Evolutionary conservation across 1,284 basidiomycete genomes (phyloP), one percentile per base, ranked within the genome.

Genomic region (Cryptococcus jaspeensis): DNA sequence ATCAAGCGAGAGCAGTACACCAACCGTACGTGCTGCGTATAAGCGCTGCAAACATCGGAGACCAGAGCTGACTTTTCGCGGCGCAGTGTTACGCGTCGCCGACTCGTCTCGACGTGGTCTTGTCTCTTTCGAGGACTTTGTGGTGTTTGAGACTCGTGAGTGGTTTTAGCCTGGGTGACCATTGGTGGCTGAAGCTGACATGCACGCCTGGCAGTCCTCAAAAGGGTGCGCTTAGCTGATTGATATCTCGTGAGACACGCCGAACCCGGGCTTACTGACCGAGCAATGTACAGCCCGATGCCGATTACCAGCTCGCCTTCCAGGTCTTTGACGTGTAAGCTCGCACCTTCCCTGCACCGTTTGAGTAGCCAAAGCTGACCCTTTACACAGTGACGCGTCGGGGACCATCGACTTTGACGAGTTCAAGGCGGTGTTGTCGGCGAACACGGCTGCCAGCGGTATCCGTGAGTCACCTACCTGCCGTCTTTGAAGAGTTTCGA

Each of bases 281-380:
- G 15, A 50, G 45, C 13, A 52, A 76, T 43, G 23, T 40, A 32
- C 82, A 91, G 67, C 88, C 92, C 43, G 92, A 95, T 77, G 92
- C 92, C 37, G 92, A 94, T 74, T 93, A 94, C 76, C 90, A 89
- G 84, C 92, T 96, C 74, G 93, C 93, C 25, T 97, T 97, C 81
- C 87, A 89, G 72, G 94, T 91, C 73, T 97, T 97, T 74, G 93
- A 97, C 77, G 87, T 88, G 91, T 92, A 79, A 72, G 89, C 82
- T 13, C 11, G n/a, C n/a, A 38, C 20, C 38, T 23, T 23, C 36
- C 36, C 41, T 40, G 23, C n/a, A n/a, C n/a, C n/a, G n/a, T n/a
- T 12, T 40, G 18, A 16, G 32, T n/a, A 40, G 42, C 35, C 40
- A 23, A 52, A 12, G 40, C 55, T 63, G 50, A 56, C 51, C 13